Evolutionary conservation across 2,329 filamentous ascomycete species (phyloP), one percentile per base, ranked within the genome.

Genomic region (Myriangium duriaei): DNA sequence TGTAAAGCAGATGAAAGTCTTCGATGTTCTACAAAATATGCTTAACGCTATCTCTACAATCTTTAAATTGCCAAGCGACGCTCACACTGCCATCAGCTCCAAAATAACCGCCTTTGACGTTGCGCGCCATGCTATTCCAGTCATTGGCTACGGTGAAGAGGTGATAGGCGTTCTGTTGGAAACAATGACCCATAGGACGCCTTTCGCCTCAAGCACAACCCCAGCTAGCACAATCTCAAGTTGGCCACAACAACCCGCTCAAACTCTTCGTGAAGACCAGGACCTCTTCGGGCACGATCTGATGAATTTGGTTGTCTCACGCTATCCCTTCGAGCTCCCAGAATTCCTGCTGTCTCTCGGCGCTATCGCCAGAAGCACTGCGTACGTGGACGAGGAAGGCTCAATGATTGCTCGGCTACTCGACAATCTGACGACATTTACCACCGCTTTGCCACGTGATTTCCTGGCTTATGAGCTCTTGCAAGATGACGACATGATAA

Each of bases 301-400:
- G 44, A 74, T 93, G 19, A 65, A 72, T 34, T 72, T 81, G 53
- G 76, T 87, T 5, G 70, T 79, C 30, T 71, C 74, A 43, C 77
- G 88, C 39, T 95, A 86, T 53, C 88, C 88, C 0, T 88, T 83
- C 56, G 88, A 95, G 59, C 78, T 83, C 32, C 59, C 77, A 2
- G 85, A 87, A 1, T 84, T 94, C 49, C 61, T 92, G 43, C 74
- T 72, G 37, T 63, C 92, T 28, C 80, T 76, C 52, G 76, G 76
- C 39, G 73, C 71, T 28, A 61, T 93, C 11, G 71, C 70, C 5
- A 59, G 60, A 41, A 63, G 59, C 14, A 57, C 63, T 24, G 51
- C 37, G 1, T 40, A 61, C 18, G 53, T 64, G 14, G 60, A 60
- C 33, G 57, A 62, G 12, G 63, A 66, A 32, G 62, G 75, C 2